Base-by-base conservation (phyloP, 352 stramenopile genomes). In the Globisporangium solare region DNA sequence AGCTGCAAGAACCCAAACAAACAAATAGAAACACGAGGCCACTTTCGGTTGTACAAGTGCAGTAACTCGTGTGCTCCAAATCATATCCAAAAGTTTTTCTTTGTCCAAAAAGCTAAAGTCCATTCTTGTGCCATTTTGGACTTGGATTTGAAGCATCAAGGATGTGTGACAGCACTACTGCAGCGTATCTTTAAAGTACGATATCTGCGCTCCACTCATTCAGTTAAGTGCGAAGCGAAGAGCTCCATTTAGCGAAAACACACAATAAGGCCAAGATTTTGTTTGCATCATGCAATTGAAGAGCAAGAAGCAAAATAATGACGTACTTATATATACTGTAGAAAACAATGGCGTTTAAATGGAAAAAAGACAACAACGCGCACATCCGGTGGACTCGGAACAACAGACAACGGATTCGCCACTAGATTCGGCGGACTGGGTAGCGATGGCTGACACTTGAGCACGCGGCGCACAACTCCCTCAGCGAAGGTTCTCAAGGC, bases 251-350 rank as follows among this genome's bases (percentile, higher is more conserved):
- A 13, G 5, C 24, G 24, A 5, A 54, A 45, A 50, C 45, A 50
- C 1, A 5, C 20, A 50, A 6, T n/a, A n/a, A 35, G 27, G 10
- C 27, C 0, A 50, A 13, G 13, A 50, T 8, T 50, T 49, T 18
- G 27, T 35, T 35, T 12, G 32, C 32, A 54, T n/a, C 49, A 54
- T 54, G 49, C 27, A 35, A 35, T 35, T 6, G 5, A 35, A 35
- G 27, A 35, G 27, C 5, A 35, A 35, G 27, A 35, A 35, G 45
- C 43, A 45, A 59, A 57, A 55, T 62, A 56, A 62, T 56, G 56
- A 57, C 56, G 56, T 62, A 62, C 43, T 56, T 47, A 62, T 62
- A 62, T 62, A 62, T 48, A 37, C 27, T 35, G 27, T 35, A 40
- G 46, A 24, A 51, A 24, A 51, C 31, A 51, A 22, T 24, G 24